These are phyloP conservation scores for Neofusicoccum laricinum DNA, from an alignment of 2,329 filamentous ascomycete species.

Conservation along the genomic window DNA sequence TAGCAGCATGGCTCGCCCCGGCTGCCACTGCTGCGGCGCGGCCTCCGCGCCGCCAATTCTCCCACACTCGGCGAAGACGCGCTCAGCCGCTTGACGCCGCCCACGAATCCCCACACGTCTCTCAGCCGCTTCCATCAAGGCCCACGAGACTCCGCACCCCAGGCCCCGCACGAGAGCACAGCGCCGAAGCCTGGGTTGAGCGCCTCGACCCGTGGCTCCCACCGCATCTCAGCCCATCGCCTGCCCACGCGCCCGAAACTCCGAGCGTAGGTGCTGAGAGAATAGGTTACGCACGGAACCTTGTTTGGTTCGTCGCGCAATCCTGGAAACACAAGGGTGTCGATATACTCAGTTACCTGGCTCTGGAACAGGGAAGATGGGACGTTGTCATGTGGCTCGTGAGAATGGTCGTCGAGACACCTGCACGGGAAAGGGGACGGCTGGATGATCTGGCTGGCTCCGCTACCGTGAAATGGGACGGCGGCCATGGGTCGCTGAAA, in stretches of 20 bases:
- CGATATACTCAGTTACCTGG: conserved; percentile 42
- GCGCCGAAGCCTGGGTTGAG: conserved; percentile 33
- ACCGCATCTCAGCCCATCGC: conserved; percentile 26
- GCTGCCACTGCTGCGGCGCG: conserved; percentile 22
- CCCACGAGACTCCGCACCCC: background rate
- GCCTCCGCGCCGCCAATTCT: conserved; percentile 27
- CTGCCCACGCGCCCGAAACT: conserved; percentile 16
- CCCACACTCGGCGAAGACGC: conserved; percentile 22
- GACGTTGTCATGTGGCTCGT: conserved; percentile 45
- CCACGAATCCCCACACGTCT: background rate
- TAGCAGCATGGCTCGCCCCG: conserved; percentile 35
- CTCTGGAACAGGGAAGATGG: conserved; percentile 41
- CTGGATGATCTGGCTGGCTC: conserved; percentile 21
- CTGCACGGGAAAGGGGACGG: conserved; percentile 19
- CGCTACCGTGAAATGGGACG: conserved; percentile 23
- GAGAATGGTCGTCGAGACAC: conserved; percentile 40
- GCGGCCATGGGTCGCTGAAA: conserved; percentile 22
- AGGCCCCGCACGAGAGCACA: background rate
- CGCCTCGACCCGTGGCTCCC: conserved; percentile 38
- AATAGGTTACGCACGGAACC: conserved; percentile 19
- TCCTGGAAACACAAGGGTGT: conserved; percentile 20
- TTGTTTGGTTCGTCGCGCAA: conserved; percentile 25
- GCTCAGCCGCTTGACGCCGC: background rate
- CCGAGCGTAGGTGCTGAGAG: conserved; percentile 13
- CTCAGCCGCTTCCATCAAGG: background rate